Evolutionary conservation across 2,329 filamentous ascomycete species (phyloP).

Genomic region (Stachybotrys chartarum): DNA sequence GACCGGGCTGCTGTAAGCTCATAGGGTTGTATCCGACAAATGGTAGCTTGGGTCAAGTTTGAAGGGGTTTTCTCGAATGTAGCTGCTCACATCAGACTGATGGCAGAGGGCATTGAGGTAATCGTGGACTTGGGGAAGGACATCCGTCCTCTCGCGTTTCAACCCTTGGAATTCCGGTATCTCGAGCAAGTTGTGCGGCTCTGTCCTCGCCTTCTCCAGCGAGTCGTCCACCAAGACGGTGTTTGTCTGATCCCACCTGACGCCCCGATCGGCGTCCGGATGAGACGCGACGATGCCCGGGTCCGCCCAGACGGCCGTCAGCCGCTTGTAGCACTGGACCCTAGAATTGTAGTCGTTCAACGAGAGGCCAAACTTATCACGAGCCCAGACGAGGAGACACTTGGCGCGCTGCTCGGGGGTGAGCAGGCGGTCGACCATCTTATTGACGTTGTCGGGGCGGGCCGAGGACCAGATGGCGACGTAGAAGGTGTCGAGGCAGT

Average conservation of each 20-base stretch:
- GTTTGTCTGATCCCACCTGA: constrained; percentile 71
- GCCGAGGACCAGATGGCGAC: constrained; percentile 93
- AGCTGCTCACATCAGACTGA: constrained; percentile 56
- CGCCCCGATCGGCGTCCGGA: constrained; percentile 30
- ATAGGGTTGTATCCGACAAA: background rate
- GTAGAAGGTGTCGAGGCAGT: constrained; percentile 66
- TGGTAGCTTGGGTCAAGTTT: constrained; percentile 21
- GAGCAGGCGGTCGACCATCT: constrained; percentile 62
- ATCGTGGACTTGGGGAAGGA: constrained; percentile 54
- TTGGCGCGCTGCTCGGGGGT: constrained; percentile 39
- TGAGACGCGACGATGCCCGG: constrained; percentile 33
- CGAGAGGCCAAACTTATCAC: constrained; percentile 67
- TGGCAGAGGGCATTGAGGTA: constrained; percentile 49
- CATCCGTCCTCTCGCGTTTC: constrained; percentile 27
- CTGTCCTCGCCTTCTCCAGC: constrained; percentile 67
- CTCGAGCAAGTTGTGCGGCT: constrained; percentile 76
- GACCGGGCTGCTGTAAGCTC: background rate
- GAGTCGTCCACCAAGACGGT: constrained; percentile 89
- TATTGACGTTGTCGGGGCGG: constrained; percentile 60
- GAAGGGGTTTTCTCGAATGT: constrained; percentile 47
- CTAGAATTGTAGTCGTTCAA: constrained; percentile 57
- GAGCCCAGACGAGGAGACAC: constrained; percentile 68
- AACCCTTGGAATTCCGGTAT: constrained; percentile 68
- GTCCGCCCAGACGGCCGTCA: constrained; percentile 64
- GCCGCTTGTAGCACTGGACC: constrained; percentile 84